These are phyloP conservation scores for Dissoconium aciculare DNA, from an alignment of 2,329 filamentous ascomycete genomes.

Conservation along the genomic window DNA sequence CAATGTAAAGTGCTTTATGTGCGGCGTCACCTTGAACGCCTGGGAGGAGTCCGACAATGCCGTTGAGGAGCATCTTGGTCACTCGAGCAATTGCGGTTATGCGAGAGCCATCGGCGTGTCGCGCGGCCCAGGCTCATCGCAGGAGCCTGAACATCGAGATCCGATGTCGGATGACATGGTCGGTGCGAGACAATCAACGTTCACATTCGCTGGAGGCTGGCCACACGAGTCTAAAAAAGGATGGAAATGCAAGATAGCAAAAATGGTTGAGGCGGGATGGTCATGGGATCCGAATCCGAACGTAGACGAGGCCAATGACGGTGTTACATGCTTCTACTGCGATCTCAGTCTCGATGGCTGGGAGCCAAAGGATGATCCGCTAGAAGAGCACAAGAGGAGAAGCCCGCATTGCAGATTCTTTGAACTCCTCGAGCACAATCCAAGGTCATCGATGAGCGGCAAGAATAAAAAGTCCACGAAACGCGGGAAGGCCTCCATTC, in stretches of 20 bases:
- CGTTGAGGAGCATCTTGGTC: constrained; percentile 68
- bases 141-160: constrained; percentile 51
- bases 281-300: constrained; percentile 65
- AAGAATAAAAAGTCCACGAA: constrained; percentile 20
- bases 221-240: constrained; percentile 77
- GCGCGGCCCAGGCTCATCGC: constrained; percentile 41
- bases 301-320: constrained; percentile 63
- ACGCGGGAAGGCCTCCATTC: constrained; percentile 11
- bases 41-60: constrained; percentile 85
- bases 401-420: constrained; percentile 76
- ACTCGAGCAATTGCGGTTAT: constrained; percentile 74
- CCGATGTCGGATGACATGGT: constrained; percentile 57
- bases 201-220: constrained; percentile 55
- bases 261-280: constrained; percentile 89
- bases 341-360: constrained; percentile 80
- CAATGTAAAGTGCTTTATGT: constrained; percentile 82
- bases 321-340: constrained; percentile 85
- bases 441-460: constrained; percentile 10
- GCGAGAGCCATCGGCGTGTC: constrained; percentile 49
- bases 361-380: constrained; percentile 83
- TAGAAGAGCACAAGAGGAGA: constrained; percentile 74
- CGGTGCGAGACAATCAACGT: constrained; percentile 68
- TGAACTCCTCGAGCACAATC: constrained; percentile 40
- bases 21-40: constrained; percentile 67
- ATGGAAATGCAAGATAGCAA: constrained; percentile 79